Evolutionary conservation across 164 flowering plant species (phyloP).

Genomic region (Brasenia schreberi): DNA sequence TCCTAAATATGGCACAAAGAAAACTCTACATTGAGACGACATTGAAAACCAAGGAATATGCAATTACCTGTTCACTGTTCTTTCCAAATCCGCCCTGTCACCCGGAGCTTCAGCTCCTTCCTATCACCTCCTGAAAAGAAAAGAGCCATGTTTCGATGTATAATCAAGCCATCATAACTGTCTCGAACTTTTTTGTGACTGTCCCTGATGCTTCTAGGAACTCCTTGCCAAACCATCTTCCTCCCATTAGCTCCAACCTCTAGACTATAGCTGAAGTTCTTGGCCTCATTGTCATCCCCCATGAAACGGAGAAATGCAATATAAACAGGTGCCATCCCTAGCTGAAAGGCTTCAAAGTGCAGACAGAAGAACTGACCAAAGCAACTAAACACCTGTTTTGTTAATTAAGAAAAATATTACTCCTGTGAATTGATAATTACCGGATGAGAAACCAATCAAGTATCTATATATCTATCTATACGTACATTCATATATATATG

Average conservation of each 20-base stretch:
- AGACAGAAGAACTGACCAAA: slow-evolving; percentile 52
- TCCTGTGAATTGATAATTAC: too few relatives aligned
- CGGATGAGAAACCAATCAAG: too few relatives aligned
- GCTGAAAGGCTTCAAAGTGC: slow-evolving; percentile 55
- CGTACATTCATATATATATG: too few relatives aligned
- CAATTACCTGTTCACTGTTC: slow-evolving; percentile 35
- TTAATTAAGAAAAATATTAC: too few relatives aligned
- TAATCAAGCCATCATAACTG: slow-evolving; percentile 48
- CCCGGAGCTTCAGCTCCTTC: slow-evolving; percentile 45
- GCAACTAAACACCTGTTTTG: slow-evolving; percentile 50
- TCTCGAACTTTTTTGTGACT: slow-evolving; percentile 52
- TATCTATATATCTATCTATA: too few relatives aligned
- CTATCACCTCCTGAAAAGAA: slow-evolving; percentile 52
- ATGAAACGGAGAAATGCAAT: slow-evolving; percentile 55
- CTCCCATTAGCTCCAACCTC: slow-evolving; percentile 53
- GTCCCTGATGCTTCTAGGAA: slow-evolving; percentile 49
- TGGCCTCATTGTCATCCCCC: slow-evolving; percentile 52
- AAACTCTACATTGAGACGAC: slow-evolving; percentile 10
- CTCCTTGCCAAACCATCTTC: slow-evolving; percentile 47
- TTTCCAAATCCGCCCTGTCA: slow-evolving; percentile 57
- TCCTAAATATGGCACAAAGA: slow-evolving; percentile 22
- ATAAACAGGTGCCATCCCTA: slow-evolving; percentile 44
- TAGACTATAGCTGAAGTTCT: slow-evolving; percentile 43
- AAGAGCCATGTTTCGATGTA: slow-evolving; percentile 48
- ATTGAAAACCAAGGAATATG: not conserved